Percentiles rank a stretch among this genome's conserved stretches.
Conservation (phyloP, 2,329 filamentous ascomycete species). For the Colletotrichum orbiculare region DNA sequence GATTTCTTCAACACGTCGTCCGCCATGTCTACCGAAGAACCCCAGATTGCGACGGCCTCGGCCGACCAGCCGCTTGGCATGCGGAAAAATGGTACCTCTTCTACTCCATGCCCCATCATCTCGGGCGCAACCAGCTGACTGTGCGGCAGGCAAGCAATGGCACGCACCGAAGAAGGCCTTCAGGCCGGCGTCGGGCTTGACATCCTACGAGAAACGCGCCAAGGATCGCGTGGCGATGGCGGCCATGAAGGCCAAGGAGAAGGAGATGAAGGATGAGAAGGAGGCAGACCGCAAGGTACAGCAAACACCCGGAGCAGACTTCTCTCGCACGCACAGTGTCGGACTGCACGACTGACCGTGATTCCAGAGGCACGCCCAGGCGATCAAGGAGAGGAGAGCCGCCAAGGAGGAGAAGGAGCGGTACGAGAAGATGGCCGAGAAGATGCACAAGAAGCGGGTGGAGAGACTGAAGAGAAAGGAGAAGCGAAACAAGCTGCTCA, state of each 20-base stretch:
- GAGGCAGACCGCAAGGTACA: slow-evolving; percentile 85
- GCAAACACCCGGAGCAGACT: slow-evolving; percentile 11
- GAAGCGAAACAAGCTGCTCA: slow-evolving; percentile 90
- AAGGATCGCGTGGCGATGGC: slow-evolving; percentile 76
- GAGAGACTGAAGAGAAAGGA: slow-evolving; percentile 94
- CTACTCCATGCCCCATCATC: slow-evolving; percentile 16
- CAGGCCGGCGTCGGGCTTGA: slow-evolving; percentile 81
- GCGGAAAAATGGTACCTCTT: slow-evolving; percentile 80
- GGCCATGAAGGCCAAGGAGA: slow-evolving; percentile 91
- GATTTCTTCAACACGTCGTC: slow-evolving; percentile 21
- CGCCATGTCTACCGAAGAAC: slow-evolving; percentile 56
- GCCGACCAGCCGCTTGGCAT: slow-evolving; percentile 67
- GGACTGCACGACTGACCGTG: slow-evolving; percentile 9
- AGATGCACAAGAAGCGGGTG: slow-evolving; percentile 96
- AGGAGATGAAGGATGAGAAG: slow-evolving; percentile 96
- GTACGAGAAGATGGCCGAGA: slow-evolving; percentile 94
- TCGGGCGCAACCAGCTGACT: slow-evolving; percentile 11
- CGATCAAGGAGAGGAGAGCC: slow-evolving; percentile 85
- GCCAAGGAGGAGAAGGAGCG: slow-evolving; percentile 94
- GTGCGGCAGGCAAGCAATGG: slow-evolving; percentile 88
- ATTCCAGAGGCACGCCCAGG: slow-evolving; percentile 76
- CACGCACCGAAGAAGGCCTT: slow-evolving; percentile 86
- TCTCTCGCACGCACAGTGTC: background rate
- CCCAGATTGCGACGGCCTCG: slow-evolving; percentile 47
- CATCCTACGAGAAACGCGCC: slow-evolving; percentile 80